Evolutionary conservation across 2,329 filamentous ascomycete species (phyloP).

Genomic region (Beauveria brongniartii): DNA sequence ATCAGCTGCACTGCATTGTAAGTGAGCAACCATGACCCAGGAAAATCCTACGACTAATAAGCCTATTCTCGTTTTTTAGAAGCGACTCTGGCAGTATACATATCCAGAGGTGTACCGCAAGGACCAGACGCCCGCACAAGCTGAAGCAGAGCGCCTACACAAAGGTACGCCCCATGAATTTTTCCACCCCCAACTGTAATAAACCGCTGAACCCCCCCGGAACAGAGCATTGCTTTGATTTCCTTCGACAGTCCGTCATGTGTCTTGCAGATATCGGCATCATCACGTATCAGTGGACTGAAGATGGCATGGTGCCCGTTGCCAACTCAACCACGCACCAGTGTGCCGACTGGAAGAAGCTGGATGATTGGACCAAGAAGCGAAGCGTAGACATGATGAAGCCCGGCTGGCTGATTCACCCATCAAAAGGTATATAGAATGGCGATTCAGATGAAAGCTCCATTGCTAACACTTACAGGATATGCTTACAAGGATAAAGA

Average conservation of each 20-base stretch:
- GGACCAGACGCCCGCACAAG: slow-evolving; percentile 1
- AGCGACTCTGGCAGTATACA: slow-evolving; percentile 11
- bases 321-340: slow-evolving; percentile 12
- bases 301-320: slow-evolving; percentile 4
- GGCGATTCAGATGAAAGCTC: not conserved
- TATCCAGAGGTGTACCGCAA: slow-evolving; percentile 3
- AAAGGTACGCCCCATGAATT: not conserved
- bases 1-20: slow-evolving; percentile 13
- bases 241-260: slow-evolving; percentile 10
- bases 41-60: not conserved
- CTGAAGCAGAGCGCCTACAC: slow-evolving; percentile 4
- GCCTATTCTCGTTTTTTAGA: not conserved
- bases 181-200: not conserved
- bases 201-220: not conserved
- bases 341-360: slow-evolving; percentile 12
- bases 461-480: not conserved
- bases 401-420: slow-evolving; percentile 4
- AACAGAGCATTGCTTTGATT: slow-evolving; percentile 10
- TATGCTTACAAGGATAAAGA: slow-evolving; percentile 4
- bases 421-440: not conserved
- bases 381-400: slow-evolving; percentile 11
- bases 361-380: slow-evolving; percentile 9
- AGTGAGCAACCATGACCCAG: not conserved
- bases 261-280: slow-evolving; percentile 6
- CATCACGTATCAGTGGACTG: slow-evolving; percentile 12